Evolutionary conservation across 208 protist species (phyloP), one percentile per base, ranked within the genome.

Genomic region (Leishmania braziliensis): DNA sequence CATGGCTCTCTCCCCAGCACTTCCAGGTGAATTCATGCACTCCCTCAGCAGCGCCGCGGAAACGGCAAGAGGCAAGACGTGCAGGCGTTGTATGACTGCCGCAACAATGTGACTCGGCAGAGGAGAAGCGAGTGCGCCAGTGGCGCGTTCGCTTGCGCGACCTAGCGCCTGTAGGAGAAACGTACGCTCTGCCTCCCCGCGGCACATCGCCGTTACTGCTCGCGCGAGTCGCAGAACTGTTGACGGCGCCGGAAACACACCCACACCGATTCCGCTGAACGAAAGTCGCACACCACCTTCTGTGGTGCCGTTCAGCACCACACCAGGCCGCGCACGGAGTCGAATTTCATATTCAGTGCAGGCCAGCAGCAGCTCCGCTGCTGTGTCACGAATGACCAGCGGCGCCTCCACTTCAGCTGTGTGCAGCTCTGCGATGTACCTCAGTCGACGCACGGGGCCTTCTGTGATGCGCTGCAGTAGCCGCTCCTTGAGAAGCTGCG

Each of bases 261-360:
- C 82, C 18, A 79, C 71, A 43, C 73, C 54, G 51, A 82, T 79
- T n/a, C 82, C 82, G 66, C 82, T 75, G 29, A 86, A 86, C 5
- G 82, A 86, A 33, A 86, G 56, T 6, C 48, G 77, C 53, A 86
- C 43, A 8, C 10, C 36, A 36, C 70, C 36, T 0, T 46, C 48
- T 18, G 39, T 68, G 16, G 33, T 29, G 2, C 50, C 72, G 29
- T 75, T 62, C 50, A 75, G 29, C 26, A 36, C 46, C 29, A n/a
- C 29, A 53, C n/a, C 56, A 5, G 51, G 60, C 3, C n/a, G 68
- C 18, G 48, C 70, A 2, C 33, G 20, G 43, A 39, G 39, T 29
- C 43, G 33, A 26, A 78, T 48, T 58, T 76, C 78, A n/a, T 82
- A 33, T 26, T 26, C 50, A 8, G 48, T 72, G 74, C 82, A 86